phyloP scores from a whole-genome alignment of 768 basidiomycete species.

The Auricularia sp. region DNA sequence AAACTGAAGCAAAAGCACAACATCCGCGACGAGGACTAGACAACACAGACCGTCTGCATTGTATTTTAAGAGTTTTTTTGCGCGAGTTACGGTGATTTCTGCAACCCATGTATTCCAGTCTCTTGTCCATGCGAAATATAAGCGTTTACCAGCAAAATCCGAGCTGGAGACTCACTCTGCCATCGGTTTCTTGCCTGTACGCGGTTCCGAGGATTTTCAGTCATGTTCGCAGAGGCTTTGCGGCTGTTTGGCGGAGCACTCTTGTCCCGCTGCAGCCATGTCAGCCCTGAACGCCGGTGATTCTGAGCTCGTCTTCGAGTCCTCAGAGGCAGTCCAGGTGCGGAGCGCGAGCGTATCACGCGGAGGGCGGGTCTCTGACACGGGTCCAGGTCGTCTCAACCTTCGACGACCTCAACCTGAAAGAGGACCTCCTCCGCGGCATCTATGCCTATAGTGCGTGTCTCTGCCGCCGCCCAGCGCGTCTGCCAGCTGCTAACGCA shows the following conservation, averaged over 20 bases:
- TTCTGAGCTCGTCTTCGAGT: conserved; percentile 94
- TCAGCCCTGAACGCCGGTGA: conserved; percentile 77
- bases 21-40: conserved; percentile 54
- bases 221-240: not conserved
- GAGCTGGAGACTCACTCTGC: no score
- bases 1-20: conserved; percentile 80
- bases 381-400: conserved; percentile 60
- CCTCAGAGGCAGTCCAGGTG: conserved; percentile 73
- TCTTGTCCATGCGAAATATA: no score
- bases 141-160: no score
- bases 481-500: conserved; percentile 4
- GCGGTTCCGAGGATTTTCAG: no score
- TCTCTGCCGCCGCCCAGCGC: not conserved
- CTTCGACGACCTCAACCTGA: conserved; percentile 83
- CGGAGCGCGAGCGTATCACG: not conserved
- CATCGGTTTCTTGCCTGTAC: no score
- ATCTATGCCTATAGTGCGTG: conserved; percentile 93
- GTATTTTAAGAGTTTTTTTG: not conserved
- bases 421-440: conserved; percentile 91
- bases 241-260: not conserved
- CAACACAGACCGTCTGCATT: not conserved
- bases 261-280: conserved; percentile 38
- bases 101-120: not conserved
- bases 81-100: not conserved
- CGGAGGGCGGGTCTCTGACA: not conserved